Conservation (phyloP, 106 monocot species). For the Dendrobium officinale region DNA sequence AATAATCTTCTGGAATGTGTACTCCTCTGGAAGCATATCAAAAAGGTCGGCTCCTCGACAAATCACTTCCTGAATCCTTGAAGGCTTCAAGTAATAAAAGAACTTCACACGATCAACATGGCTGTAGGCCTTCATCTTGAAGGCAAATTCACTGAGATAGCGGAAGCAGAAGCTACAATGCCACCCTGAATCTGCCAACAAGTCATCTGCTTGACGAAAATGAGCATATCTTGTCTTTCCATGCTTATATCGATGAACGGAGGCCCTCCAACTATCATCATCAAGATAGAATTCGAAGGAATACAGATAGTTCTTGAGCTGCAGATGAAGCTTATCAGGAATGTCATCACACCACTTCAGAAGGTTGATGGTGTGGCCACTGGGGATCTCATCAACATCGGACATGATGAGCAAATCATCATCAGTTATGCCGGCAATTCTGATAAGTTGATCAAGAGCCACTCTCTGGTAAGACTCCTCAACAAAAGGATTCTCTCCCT, state of each 20-base stretch:
- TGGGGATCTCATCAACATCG: slow-evolving; percentile 84
- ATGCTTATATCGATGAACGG: slow-evolving; percentile 51
- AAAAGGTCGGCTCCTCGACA: slow-evolving; percentile 67
- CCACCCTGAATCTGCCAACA: slow-evolving; percentile 81
- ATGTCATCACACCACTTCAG: slow-evolving; percentile 77
- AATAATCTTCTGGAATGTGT: slow-evolving; percentile 55
- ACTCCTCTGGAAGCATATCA: slow-evolving; percentile 82
- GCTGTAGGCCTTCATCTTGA: slow-evolving; percentile 93
- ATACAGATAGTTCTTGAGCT: slow-evolving; percentile 69
- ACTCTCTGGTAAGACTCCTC: slow-evolving; percentile 76
- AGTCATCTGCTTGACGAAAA: slow-evolving; percentile 52
- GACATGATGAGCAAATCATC: slow-evolving; percentile 85
- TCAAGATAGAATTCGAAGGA: slow-evolving; percentile 79
- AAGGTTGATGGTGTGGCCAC: slow-evolving; percentile 60
- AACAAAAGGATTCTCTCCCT: slow-evolving; percentile 79
- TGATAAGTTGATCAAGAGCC: slow-evolving; percentile 57
- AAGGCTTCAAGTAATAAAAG: slow-evolving; percentile 26
- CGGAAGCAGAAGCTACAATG: slow-evolving; percentile 95
- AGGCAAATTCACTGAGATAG: slow-evolving; percentile 50
- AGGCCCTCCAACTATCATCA: slow-evolving; percentile 77
- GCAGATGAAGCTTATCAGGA: slow-evolving; percentile 50
- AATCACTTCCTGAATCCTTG: slow-evolving; percentile 68
- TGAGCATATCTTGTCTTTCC: slow-evolving; percentile 73
- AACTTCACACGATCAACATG: slow-evolving; percentile 70
- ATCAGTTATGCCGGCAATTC: slow-evolving; percentile 55